Conservation (phyloP, 306 rosid species). For the Cucurbita pepo region DNA sequence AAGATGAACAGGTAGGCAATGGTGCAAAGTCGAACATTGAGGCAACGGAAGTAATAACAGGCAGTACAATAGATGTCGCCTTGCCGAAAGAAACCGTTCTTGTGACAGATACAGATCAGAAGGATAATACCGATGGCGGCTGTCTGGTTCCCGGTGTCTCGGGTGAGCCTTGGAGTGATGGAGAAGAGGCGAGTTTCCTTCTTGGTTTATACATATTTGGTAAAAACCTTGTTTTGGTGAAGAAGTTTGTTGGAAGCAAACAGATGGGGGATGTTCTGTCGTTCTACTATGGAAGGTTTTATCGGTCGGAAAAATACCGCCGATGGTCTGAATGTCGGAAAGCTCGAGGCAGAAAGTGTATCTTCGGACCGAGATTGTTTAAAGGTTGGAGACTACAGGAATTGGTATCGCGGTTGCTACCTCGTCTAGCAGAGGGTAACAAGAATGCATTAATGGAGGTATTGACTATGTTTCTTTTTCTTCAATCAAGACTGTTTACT, state of each 20-base stretch:
- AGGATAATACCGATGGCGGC: constrained; percentile 14
- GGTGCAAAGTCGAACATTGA: not conserved
- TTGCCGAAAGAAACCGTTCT: constrained; percentile 13
- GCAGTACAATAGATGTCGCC: not conserved
- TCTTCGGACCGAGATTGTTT: constrained; percentile 56
- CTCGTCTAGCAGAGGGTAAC: constrained; percentile 28
- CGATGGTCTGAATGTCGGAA: constrained; percentile 73
- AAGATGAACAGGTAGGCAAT: not conserved
- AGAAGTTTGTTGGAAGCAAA: constrained; percentile 49
- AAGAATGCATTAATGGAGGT: constrained; percentile 42
- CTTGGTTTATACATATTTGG: constrained; percentile 79
- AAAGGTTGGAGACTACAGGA: constrained; percentile 74
- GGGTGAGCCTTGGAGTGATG: constrained; percentile 37
- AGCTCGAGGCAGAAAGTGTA: constrained; percentile 41
- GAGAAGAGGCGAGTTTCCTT: constrained; percentile 54
- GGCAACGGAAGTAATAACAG: not conserved
- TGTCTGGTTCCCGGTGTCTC: constrained; percentile 55
- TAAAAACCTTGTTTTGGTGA: constrained; percentile 63
- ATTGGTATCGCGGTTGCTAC: constrained; percentile 56
- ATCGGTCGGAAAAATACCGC: constrained; percentile 40
- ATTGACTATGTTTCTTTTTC: not conserved
- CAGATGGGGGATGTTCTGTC: constrained; percentile 56
- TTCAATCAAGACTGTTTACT: not conserved
- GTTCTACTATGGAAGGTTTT: constrained; percentile 74
- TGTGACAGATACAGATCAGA: constrained; percentile 10